Base-by-base conservation (phyloP, 331 rosid genomes). In the Pyrus hybrid region DNA sequence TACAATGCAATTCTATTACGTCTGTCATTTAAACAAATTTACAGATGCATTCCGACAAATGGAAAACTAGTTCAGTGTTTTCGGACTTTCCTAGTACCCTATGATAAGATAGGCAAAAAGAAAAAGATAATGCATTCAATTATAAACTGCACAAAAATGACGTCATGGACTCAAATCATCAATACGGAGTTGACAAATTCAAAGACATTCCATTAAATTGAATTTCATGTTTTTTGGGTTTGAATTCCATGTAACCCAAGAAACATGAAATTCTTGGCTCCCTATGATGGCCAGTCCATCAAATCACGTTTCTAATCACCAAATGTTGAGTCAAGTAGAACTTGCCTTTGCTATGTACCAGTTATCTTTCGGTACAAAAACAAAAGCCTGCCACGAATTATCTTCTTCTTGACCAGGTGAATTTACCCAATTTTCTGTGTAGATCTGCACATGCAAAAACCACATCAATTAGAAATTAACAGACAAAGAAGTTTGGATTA, bases 391-490 rank as follows among this genome's bases (percentile, higher is more conserved):
- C 97, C 97, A 91, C 8, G 91, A 87, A 78, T 93, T 91, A 82
- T 93, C 98, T 79, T 91, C 98, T 77, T 73, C 72, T 78, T 91
- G 93, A 56, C 90, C 98, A 33, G 96, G 96, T 69, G 96, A 91
- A 71, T 93, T 93, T 57, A 93, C 96, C 97, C 93, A 93, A 64
- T 93, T 93, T 68, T 93, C 98, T 13, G 97, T 89, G 76, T 93
- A 91, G 67, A 93, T 89, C 96, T 93, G 85, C 81, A 83, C 33
- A 82, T 70, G 56, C 76, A 68, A 73, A 75, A 13, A 37, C 70
- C 23, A 20, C 61, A 20, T 30, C n/a, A 58, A 25, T 35, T 32
- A 17, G 25, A 33, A 28, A 13, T 3, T 45, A 20, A 29, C 45
- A 60, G 18, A 77, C 3, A 58, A 53, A 7, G 30, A 20, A 45